Base-by-base conservation (phyloP, 768 basidiomycete genomes). In the Suillus hirtellus region DNA sequence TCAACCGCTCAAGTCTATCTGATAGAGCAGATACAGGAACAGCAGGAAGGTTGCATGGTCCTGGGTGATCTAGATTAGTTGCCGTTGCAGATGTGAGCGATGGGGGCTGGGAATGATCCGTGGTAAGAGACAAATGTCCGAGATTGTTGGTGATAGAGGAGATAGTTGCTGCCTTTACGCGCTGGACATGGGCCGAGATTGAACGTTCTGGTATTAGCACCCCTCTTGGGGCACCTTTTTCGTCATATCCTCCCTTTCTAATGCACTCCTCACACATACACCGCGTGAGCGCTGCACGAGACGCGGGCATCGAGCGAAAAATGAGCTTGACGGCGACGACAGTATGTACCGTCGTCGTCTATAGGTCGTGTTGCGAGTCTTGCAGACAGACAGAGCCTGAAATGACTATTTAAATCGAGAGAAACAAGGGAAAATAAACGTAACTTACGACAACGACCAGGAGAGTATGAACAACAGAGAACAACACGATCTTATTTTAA, bases 111-210 rank as follows among this genome's bases (percentile, higher is more conserved):
- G 46, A 21, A 46, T n/a, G 3, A 46, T 46, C n/a, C 3, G 10
- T 3, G 10, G 46, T 11, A 21, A 46, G 46, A n/a, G 31, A 40
- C 37, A 54, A 37, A 42, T n/a, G 50, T 17, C n/a, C 2, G 15
- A 62, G 43, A 14, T 54, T 27, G 6, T 62, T 5, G 37, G 40
- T 31, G 17, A 62, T 55, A 43, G 53, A 42, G 24, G 61, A 43
- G 53, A 56, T 27, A 27, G 27, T 44, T 44, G n/a, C 43, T 44
- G 43, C 43, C 43, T 44, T 44, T 44, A 44, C 43, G 19, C 1
- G 19, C 43, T 2, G 9, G 43, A 44, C 2, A 10, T 44, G 43
- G 1, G 43, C 43, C 3, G 19, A 10, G 19, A 44, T 44, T 44
- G 43, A 44, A 10, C 9, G 0, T 44, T 44, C 43, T 44, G 43